Evolutionary conservation across 2,329 filamentous ascomycete genomes (phyloP), one percentile per base, ranked within the genome.

Genomic region (Fusarium anthophilum): DNA sequence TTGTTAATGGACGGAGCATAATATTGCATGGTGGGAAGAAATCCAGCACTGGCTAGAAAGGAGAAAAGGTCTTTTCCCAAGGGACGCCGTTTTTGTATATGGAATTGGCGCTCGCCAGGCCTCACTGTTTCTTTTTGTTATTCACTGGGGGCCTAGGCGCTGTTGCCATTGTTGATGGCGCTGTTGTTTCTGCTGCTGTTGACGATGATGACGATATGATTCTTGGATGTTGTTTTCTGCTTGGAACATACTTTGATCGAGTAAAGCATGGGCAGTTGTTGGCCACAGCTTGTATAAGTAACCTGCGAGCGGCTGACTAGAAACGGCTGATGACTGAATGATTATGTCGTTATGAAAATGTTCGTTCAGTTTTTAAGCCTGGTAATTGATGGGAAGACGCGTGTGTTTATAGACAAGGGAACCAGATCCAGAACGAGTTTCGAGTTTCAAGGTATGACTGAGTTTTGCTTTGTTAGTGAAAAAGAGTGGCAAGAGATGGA

Each of bases 311-410:
- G 72, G 72, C 63, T 76, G 74, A 69, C 58, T 67, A 67, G 75
- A 70, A 78, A 76, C 72, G 77, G 63, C 78, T 78, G 77, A 79
- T 77, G 77, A 79, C 75, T 79, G 73, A 78, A 79, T 78, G 77
- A 79, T 77, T 73, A 79, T 79, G 76, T 70, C 69, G 72, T 70
- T 76, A 78, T 71, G 77, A 77, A 70, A 72, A 67, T 75, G 67
- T 64, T 72, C 69, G 72, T 64, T 54, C 59, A 56, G 51, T 61
- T 62, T 67, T 57, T 57, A 63, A 65, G 54, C 24, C 71, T 54
- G 50, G 64, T 63, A 60, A 58, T 44, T 53, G 50, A 47, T 39
- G 59, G 70, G 54, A 53, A 63, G 61, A 69, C 44, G 62, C 43
- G 59, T 55, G 63, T 44, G 45, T 48, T 55, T 48, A 75, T 70